Evolutionary conservation across 78 protist genomes (phyloP), one percentile per base, ranked within the genome.

Genomic region (Chrysochromulina parva): DNA sequence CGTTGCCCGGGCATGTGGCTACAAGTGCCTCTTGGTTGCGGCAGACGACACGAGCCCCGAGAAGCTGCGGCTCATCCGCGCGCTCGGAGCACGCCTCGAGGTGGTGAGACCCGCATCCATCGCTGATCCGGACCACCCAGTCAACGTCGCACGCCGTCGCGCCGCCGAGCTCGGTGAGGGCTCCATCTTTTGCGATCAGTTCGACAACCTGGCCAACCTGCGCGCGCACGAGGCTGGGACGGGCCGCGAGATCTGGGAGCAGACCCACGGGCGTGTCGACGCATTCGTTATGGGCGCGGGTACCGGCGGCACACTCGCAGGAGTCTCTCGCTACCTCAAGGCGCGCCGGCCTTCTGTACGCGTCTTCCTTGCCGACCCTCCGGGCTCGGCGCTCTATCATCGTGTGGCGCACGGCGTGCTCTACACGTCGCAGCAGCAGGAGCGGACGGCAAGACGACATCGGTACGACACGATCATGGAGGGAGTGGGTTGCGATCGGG

Each of bases 301-400:
- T 53, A 96, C 97, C 3, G 97, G 97, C 14, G 97, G 97, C 50
- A 96, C 97, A 6, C 10, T 96, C 28, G 96, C 95, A 0, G 97
- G 97, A 38, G 93, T 96, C 52, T 76, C 95, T 54, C 60, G 88
- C 85, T 73, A n/a, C 28, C 86, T 96, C 28, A 90, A 92, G 62
- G 22, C 16, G 78, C 78, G 62, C 53, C 20, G 53, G 22, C 86
- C 86, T 17, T 7, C 38, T 5, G 54, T 90, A 10, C 54, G 26
- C 13, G 66, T 85, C 24, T 11, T n/a, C 28, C 84, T 93, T 16
- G 76, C 24, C 78, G 93, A 93, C 55, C 91, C 92, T 14, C 91
- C 19, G 20, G 95, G 95, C 48, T 90, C 93, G 28, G 73, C 66
- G 2, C 85, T 91, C 50, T 47, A 17, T 65, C 2, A 38, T 60